A percentile compares a stretch with the other conserved stretches of the same genome.
Conservation (phyloP, 225 moss, liverwort and hornwort genomes). For the Neckera pumila region DNA sequence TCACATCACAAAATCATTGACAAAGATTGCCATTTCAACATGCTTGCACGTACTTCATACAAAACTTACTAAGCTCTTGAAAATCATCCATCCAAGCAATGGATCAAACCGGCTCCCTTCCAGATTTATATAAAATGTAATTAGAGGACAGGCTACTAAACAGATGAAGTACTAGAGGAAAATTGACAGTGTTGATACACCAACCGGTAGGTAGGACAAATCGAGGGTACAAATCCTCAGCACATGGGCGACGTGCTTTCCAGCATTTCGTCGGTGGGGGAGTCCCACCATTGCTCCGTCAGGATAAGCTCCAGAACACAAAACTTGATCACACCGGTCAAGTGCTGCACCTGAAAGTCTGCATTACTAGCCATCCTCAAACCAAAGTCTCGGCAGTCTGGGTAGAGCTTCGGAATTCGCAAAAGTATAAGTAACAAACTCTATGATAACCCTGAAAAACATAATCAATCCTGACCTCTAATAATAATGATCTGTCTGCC, state of each 20-base stretch:
- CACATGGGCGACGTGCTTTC: conserved; percentile 4
- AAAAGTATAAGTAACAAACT: background rate
- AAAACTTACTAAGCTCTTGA: background rate
- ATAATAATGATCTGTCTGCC: background rate
- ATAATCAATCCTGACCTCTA: background rate
- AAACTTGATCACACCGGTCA: background rate
- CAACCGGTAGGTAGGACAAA: background rate
- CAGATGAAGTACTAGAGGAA: background rate
- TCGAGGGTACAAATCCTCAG: background rate
- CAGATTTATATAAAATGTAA: background rate
- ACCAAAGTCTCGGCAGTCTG: background rate
- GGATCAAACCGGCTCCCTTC: background rate
- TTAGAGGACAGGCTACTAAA: background rate
- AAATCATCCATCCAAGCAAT: background rate
- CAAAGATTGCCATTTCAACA: background rate
- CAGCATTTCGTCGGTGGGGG: background rate
- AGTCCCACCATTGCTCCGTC: background rate
- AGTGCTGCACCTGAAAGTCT: background rate
- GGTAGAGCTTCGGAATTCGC: background rate
- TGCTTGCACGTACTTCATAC: background rate
- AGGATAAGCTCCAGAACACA: conserved; percentile 1
- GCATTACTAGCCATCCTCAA: background rate
- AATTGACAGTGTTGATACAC: background rate
- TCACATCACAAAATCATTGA: background rate
- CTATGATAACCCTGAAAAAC: background rate